Evolutionary conservation across 2,329 filamentous ascomycete genomes (phyloP), one percentile per base, ranked within the genome.

Genomic region (Fusarium verticillioides): DNA sequence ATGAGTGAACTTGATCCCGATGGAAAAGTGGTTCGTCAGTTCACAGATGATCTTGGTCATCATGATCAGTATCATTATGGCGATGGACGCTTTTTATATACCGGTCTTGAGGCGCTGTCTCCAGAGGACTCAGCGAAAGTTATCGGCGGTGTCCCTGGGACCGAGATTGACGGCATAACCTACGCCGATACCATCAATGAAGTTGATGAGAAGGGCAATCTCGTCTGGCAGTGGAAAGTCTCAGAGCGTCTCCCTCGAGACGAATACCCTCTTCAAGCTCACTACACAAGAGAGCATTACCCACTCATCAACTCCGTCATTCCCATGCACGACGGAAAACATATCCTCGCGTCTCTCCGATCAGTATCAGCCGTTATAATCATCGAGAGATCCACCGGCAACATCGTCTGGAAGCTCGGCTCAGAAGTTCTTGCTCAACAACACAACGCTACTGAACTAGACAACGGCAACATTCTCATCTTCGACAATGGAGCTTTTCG

Each of bases 201-300:
- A 44, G 76, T 80, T 1, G 75, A 79, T 13, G 72, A 60, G 4
- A 56, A 75, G 0, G 77, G 78, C 3, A 74, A 73, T 4, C 50
- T 78, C 1, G 26, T 72, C 32, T 80, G 79, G 79, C 74, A 78
- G 32, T 80, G 79, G 79, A 80, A 78, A 23, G 78, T 79, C 0
- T 79, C 78, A 2, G 71, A 79, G 18, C 42, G 73, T 2, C 46
- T 80, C 8, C 75, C 78, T 0, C 70, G 78, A 9, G 74, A 73
- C 4, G 73, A 79, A 13, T 80, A 66, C 21, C 78, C 78, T 2
- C 75, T 80, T 1, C 79, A 80, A 42, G 49, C 78, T 16, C 78
- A 79, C 44, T 80, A 80, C 53, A 80, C 78, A 1, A 65, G 78
- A 6, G 78, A 80, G n/a, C 77, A 80, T 19, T 80, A 80, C 18